Evolutionary conservation across 352 stramenopile genomes (phyloP).

Genomic region (Globisporangium okanoganense): DNA sequence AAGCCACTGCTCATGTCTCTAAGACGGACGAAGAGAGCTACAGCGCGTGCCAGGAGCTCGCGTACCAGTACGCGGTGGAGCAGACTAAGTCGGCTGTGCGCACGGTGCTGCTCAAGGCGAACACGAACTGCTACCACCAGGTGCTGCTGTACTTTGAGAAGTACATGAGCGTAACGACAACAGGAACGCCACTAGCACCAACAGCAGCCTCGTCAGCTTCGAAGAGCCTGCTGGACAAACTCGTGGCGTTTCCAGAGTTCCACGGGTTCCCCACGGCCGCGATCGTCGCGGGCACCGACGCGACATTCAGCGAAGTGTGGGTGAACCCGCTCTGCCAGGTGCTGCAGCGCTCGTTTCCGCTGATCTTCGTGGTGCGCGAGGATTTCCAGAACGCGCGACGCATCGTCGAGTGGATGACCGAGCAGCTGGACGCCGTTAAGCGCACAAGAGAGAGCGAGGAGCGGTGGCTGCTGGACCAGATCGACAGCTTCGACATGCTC

Average conservation of each 20-base stretch:
- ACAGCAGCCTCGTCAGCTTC: background rate
- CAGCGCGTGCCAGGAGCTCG: conserved; percentile 50
- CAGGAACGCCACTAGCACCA: background rate
- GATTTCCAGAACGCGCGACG: conserved; percentile 50
- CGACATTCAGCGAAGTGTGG: conserved; percentile 75
- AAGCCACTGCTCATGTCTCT: background rate
- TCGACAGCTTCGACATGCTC: conserved; percentile 44
- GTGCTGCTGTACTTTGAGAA: conserved; percentile 58
- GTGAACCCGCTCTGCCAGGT: conserved; percentile 60
- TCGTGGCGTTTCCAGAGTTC: conserved; percentile 36
- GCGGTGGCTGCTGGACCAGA: conserved; percentile 45
- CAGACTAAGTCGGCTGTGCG: conserved; percentile 47
- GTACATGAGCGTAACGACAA: conserved; percentile 23
- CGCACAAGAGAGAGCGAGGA: conserved; percentile 36
- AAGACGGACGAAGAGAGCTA: conserved; percentile 37
- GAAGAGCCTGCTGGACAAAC: conserved; percentile 11
- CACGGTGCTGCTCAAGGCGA: conserved; percentile 57
- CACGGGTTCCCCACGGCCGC: conserved; percentile 55
- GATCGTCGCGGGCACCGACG: conserved; percentile 66
- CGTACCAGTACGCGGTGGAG: conserved; percentile 62
- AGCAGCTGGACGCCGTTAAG: conserved; percentile 40
- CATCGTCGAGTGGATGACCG: conserved; percentile 65
- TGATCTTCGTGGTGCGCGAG: conserved; percentile 49
- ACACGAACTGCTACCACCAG: conserved; percentile 64
- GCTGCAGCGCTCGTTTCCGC: conserved; percentile 66